A percentile compares a stretch with the other conserved stretches of the same genome.
Conservation (phyloP, 257 asterid species). For the Solanum chilense region DNA sequence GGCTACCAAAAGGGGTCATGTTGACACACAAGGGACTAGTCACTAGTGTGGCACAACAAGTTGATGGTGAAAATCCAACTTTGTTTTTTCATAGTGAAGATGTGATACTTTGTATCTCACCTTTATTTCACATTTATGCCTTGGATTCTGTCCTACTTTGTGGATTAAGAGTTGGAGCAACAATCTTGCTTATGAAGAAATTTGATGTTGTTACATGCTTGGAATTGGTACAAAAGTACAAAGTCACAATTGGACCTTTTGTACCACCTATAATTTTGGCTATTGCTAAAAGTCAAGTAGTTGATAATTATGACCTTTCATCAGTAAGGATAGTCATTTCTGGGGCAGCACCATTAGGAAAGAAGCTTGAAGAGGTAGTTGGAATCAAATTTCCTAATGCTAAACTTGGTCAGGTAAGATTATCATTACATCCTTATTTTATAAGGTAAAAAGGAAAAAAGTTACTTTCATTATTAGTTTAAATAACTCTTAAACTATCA, state of each 20-base stretch:
- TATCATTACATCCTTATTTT: not conserved
- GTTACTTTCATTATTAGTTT: not conserved
- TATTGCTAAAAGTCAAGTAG: slow-evolving; percentile 57
- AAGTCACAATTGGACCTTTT: slow-evolving; percentile 75
- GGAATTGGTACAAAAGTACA: slow-evolving; percentile 64
- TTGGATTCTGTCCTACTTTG: slow-evolving; percentile 68
- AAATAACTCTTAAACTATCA: not conserved
- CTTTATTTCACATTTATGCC: slow-evolving; percentile 74
- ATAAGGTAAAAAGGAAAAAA: not conserved
- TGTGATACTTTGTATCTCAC: slow-evolving; percentile 66
- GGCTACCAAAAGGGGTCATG: slow-evolving; percentile 95
- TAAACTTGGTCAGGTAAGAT: slow-evolving; percentile 71
- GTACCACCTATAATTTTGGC: slow-evolving; percentile 86
- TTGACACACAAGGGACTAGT: slow-evolving; percentile 78
- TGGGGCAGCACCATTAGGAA: slow-evolving; percentile 97
- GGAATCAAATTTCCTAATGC: slow-evolving; percentile 68
- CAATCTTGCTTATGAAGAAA: slow-evolving; percentile 70
- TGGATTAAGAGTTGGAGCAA: slow-evolving; percentile 86
- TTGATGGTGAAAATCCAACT: slow-evolving; percentile 88
- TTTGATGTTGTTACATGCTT: slow-evolving; percentile 59
- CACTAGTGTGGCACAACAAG: slow-evolving; percentile 89
- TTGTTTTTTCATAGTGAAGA: slow-evolving; percentile 65
- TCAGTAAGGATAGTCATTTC: slow-evolving; percentile 75
- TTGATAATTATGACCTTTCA: slow-evolving; percentile 64
- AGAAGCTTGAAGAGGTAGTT: slow-evolving; percentile 83